Evolutionary conservation across 306 rosid genomes (phyloP), one percentile per base, ranked within the genome.

Genomic region (Astragalus glycyphyllos): DNA sequence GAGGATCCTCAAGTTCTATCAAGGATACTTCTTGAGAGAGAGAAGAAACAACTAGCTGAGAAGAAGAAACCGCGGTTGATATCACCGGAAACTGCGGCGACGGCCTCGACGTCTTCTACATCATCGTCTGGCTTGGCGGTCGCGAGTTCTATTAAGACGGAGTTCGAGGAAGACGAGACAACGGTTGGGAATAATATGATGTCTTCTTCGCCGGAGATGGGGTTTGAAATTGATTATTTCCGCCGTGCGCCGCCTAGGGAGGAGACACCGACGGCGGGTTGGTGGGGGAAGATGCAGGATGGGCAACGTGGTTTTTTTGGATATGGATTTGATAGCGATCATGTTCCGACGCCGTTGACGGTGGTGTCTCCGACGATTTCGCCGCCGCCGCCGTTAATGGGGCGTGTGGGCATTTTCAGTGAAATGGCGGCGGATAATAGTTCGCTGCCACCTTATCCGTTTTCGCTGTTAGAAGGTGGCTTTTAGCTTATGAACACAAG

Each of bases 371-470:
- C 66, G 73, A 29, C 55, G 31, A 2, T 11, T 12, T 10, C 59
- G 8, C 55, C 59, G 8, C 55, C 59, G 8, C 55, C 73, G 9
- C 61, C 79, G 71, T 61, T 69, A 14, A 38, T 38, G 12, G 92
- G 75, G 17, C 68, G 51, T 12, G 69, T 78, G 40, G 79, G 65
- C 7, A 69, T 45, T 63, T 80, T 81, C 8, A 58, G 83, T n/a
- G 97, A 89, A 65, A 63, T 75, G 83, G 84, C 66, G 83, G 80
- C 79, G 66, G 91, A 73, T 76, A 53, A 71, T 8, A 76, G 57
- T 60, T 77, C 80, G 3, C 81, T 83, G 69, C 96, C 95, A 77
- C 88, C 97, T 87, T 94, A 84, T 89, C 97, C 99, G 55, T 94
- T 94, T 81, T 94, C 99, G 7, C 26, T 94, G 66, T 86, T 94